Conservation (phyloP, 1,284 basidiomycete genomes). For the Neonothopanus nambi region DNA sequence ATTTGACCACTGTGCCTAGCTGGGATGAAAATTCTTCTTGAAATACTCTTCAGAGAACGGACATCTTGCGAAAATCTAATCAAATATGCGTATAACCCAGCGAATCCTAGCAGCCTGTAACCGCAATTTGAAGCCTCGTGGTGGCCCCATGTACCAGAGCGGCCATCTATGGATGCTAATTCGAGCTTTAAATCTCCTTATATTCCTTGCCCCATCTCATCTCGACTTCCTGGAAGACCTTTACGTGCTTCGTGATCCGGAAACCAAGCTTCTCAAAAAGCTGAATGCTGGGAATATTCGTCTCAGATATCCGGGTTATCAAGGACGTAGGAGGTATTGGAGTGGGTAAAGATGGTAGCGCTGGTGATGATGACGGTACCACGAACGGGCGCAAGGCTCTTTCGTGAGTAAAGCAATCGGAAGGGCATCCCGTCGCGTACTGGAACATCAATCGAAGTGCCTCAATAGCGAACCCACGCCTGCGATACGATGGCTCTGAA, state of each 20-base stretch:
- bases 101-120: too few species aligned
- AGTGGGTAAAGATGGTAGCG: slow-evolving; percentile 8
- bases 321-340: slow-evolving; percentile 41
- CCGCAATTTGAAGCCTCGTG: too few species aligned
- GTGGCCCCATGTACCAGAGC: too few species aligned
- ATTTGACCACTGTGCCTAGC: too few species aligned
- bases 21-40: too few species aligned
- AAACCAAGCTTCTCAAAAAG: slow-evolving; percentile 77
- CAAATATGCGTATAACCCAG: too few species aligned
- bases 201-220: slow-evolving; percentile 42
- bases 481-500: slow-evolving; percentile 39
- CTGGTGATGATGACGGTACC: not conserved
- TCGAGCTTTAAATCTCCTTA: too few species aligned
- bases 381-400: not conserved
- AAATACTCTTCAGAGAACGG: too few species aligned
- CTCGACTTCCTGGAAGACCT: slow-evolving; percentile 77
- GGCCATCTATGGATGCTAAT: too few species aligned
- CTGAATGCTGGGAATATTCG: slow-evolving; percentile 55
- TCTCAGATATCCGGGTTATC: slow-evolving; percentile 55
- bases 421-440: slow-evolving; percentile 51
- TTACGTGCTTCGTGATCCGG: slow-evolving; percentile 58
- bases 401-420: slow-evolving; percentile 12
- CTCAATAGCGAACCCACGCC: slow-evolving; percentile 68
- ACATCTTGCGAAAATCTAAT: too few species aligned
- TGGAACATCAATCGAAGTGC: slow-evolving; percentile 66